These are phyloP conservation scores for Quercus bicolor DNA, from an alignment of 306 rosid genomes.

Conservation along the genomic window DNA sequence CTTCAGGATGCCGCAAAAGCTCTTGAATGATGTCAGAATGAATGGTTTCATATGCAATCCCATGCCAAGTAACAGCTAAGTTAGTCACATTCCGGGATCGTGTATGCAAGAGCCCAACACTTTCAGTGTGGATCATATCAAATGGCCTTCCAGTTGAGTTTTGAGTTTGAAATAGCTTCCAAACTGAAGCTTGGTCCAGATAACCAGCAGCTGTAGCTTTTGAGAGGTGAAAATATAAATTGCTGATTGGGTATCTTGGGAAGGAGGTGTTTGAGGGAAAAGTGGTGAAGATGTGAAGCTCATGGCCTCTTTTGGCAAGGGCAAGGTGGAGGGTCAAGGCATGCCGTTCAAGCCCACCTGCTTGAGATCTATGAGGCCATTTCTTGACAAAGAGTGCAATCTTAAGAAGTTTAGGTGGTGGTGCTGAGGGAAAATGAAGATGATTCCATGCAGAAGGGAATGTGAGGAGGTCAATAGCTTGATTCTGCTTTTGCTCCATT, in stretches of 20 bases:
- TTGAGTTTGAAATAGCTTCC: slow-evolving; percentile 63
- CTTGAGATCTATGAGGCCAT: slow-evolving; percentile 67
- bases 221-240: slow-evolving; percentile 55
- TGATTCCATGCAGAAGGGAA: slow-evolving; percentile 64
- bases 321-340: slow-evolving; percentile 70
- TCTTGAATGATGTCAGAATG: slow-evolving; percentile 45
- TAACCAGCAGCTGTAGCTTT: slow-evolving; percentile 63
- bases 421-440: slow-evolving; percentile 40
- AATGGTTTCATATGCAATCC: slow-evolving; percentile 47
- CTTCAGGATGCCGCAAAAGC: slow-evolving; percentile 36
- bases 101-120: slow-evolving; percentile 62
- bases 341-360: slow-evolving; percentile 77
- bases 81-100: slow-evolving; percentile 35
- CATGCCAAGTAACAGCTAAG: slow-evolving; percentile 68
- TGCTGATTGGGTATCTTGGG: slow-evolving; percentile 19
- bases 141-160: slow-evolving; percentile 50
- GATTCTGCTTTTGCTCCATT: slow-evolving; percentile 26
- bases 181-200: slow-evolving; percentile 57
- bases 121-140: slow-evolving; percentile 63
- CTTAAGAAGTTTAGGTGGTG: slow-evolving; percentile 47
- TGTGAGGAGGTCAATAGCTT: slow-evolving; percentile 42
- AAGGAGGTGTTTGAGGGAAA: slow-evolving; percentile 31
- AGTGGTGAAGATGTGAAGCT: slow-evolving; percentile 70
- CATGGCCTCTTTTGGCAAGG: slow-evolving; percentile 70
- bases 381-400: slow-evolving; percentile 73